Conservation (phyloP, 2,329 filamentous ascomycete genomes). For the Tolypocladium guangdongense region DNA sequence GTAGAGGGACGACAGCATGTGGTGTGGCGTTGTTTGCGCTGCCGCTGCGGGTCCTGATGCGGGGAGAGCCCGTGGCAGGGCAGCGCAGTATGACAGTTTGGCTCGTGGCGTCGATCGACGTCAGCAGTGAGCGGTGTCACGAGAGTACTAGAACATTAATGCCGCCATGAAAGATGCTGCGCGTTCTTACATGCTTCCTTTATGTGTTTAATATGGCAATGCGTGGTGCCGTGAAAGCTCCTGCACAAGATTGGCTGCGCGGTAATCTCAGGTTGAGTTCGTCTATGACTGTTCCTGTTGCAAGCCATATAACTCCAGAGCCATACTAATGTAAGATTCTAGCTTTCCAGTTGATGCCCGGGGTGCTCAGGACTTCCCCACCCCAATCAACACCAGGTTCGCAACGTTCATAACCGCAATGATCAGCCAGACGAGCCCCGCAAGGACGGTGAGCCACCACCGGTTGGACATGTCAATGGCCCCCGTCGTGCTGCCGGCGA, state of each 20-base stretch:
- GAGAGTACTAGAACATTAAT: too few relatives aligned
- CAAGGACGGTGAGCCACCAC: slow-evolving; percentile 48
- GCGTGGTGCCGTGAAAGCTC: background rate
- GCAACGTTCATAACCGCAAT: slow-evolving; percentile 74
- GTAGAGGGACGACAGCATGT: background rate
- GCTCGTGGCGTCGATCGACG: background rate
- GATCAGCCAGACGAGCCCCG: slow-evolving; percentile 56
- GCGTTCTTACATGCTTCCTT: background rate
- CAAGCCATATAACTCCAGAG: background rate
- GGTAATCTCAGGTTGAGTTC: too few relatives aligned
- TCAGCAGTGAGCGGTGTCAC: background rate
- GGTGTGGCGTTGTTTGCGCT: background rate
- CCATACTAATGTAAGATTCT: background rate
- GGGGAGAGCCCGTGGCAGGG: background rate
- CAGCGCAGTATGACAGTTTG: background rate
- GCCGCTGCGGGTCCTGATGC: background rate
- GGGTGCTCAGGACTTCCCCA: background rate
- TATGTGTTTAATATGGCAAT: background rate
- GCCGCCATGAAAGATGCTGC: background rate
- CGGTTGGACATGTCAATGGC: slow-evolving; percentile 59
- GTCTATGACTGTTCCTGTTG: too few relatives aligned
- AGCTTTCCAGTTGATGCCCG: background rate
- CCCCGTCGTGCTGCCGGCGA: background rate
- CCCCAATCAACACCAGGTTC: slow-evolving; percentile 53
- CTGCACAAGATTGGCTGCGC: too few relatives aligned